Base-by-base conservation (phyloP, 805 yeast species). In the Zygotorulaspora florentina region DNA sequence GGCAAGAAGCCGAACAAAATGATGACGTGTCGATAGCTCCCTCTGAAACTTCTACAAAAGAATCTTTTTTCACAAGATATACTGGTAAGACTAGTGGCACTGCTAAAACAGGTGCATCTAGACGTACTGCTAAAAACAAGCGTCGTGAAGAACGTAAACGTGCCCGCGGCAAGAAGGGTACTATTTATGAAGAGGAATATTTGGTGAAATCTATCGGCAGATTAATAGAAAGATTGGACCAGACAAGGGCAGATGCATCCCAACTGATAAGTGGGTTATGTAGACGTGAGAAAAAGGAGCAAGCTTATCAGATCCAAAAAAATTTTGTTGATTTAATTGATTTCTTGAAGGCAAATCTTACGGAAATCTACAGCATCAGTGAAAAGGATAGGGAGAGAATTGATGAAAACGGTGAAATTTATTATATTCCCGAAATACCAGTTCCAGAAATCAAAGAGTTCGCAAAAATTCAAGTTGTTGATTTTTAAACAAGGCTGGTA, bases 161-260 rank as follows among this genome's bases (percentile, higher is more conserved):
- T 49, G 99, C 99, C 2, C 80, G 96, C 57, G 99, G 99, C 49
- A 88, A 95, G 72, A 93, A 93, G 70, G 98, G 98, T 39, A 91
- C 97, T 6, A 85, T 93, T 16, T 93, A 93, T 60, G 99, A 93
- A 66, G 99, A 93, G 64, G 98, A 93, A 64, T 93, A 93, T 65
- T 76, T 93, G 46, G 83, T 93, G 39, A 80, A 79, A 55, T 90
- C 97, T 3, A 81, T 87, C 47, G 93, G 96, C 3, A 80, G 99
- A 62, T 74, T 93, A 62, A 67, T 88, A 28, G 97, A 88, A 45
- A 79, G 99, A 56, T 67, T 93, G 47, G 77, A 79, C 37, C 81
- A 77, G 53, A 85, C 96, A 0, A 77, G 79, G 54, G 72, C 79
- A 0, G 99, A 93, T 58, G 90, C 93, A 2, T 57, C 76, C 16